phyloP scores from a whole-genome alignment of 176 grass and related monocot species.

The Tillandsia leiboldiana region DNA sequence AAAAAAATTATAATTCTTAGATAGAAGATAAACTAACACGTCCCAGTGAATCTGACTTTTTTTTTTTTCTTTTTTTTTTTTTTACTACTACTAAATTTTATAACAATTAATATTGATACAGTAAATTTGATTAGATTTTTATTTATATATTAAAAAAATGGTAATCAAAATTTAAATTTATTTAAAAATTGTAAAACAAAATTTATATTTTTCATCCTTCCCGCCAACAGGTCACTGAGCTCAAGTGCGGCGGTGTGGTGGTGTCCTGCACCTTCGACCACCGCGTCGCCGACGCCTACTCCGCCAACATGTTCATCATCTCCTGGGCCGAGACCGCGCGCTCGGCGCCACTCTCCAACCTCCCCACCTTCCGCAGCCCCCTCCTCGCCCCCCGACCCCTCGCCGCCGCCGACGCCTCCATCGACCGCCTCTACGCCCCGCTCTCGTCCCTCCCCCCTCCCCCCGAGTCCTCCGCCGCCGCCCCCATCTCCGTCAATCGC shows the following conservation, averaged over 20 bases:
- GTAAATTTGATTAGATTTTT: too few species aligned
- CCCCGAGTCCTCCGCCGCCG: background rate
- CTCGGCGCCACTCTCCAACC: background rate
- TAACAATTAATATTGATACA: too few species aligned
- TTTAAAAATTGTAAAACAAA: background rate
- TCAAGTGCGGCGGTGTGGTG: conserved; percentile 48
- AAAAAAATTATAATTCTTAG: too few species aligned
- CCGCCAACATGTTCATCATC: conserved; percentile 71
- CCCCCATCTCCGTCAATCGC: conserved; percentile 29
- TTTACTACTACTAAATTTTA: too few species aligned
- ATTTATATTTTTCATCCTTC: background rate
- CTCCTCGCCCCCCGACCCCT: conserved; percentile 37
- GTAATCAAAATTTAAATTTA: background rate
- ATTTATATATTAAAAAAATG: background rate
- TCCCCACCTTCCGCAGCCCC: conserved; percentile 39
- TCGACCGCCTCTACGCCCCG: conserved; percentile 35
- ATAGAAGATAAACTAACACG: too few species aligned
- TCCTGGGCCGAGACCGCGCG: conserved; percentile 42
- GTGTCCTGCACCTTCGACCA: conserved; percentile 76
- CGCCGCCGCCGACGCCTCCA: conserved; percentile 5
- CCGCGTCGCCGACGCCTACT: conserved; percentile 83
- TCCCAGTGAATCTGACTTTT: too few species aligned
- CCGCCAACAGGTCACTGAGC: conserved; percentile 34
- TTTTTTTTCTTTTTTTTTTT: too few species aligned
- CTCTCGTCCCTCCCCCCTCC: conserved; percentile 27